Conservation (phyloP, 352 stramenopile genomes). For the Halophytophthora polymorphica region DNA sequence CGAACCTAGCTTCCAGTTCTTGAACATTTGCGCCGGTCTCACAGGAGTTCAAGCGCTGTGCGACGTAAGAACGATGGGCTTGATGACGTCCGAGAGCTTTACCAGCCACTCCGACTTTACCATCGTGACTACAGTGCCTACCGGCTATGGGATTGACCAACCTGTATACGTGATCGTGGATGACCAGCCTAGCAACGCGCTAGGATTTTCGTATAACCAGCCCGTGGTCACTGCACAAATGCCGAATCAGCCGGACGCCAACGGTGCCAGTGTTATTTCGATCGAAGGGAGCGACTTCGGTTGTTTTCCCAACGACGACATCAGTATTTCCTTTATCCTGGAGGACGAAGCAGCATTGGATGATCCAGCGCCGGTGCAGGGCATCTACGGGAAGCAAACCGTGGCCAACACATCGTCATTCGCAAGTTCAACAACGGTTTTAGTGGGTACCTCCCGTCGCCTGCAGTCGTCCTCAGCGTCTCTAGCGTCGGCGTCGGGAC, state of each 20-base stretch:
- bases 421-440: not conserved
- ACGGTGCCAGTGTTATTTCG: slow-evolving; percentile 54
- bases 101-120: slow-evolving; percentile 44
- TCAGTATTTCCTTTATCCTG: slow-evolving; percentile 42
- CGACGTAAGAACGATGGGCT: slow-evolving; percentile 3
- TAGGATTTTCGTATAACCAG: slow-evolving; percentile 58
- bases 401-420: not conserved
- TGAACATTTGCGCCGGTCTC: slow-evolving; percentile 27
- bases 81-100: slow-evolving; percentile 28
- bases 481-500: not conserved
- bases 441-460: slow-evolving; percentile 3
- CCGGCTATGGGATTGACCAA: slow-evolving; percentile 43
- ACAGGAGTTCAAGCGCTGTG: slow-evolving; percentile 31
- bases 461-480: slow-evolving; percentile 3
- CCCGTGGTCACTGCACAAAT: slow-evolving; percentile 53
- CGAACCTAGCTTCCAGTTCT: slow-evolving; percentile 27
- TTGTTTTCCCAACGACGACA: slow-evolving; percentile 57
- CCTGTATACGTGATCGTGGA: slow-evolving; percentile 48
- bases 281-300: slow-evolving; percentile 65
- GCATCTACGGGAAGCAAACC: slow-evolving; percentile 14
- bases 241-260: slow-evolving; percentile 63
- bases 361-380: slow-evolving; percentile 7
- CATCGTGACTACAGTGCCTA: slow-evolving; percentile 41
- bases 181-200: slow-evolving; percentile 41
- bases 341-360: not conserved